Evolutionary conservation across 2,329 filamentous ascomycete genomes (phyloP).

Genomic region (Ambrosiella beaveri): DNA sequence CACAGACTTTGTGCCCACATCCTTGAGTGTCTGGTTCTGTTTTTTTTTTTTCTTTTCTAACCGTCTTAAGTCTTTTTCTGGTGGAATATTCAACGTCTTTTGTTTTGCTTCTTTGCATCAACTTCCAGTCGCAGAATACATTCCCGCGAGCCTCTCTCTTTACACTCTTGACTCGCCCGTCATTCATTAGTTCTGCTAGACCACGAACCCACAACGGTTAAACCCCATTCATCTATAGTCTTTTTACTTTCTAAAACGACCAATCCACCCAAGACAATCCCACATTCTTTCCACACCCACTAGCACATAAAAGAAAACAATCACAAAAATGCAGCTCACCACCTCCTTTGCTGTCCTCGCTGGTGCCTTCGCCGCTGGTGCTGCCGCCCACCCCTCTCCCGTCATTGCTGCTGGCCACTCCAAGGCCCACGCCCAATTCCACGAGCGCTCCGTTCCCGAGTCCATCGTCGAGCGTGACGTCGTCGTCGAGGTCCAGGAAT

Average conservation of each 20-base stretch:
- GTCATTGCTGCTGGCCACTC: conserved; percentile 19
- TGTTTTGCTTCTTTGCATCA: conserved; percentile 5
- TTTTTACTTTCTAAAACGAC: neutral
- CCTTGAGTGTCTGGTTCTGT: neutral
- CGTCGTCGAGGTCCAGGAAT: conserved; percentile 15
- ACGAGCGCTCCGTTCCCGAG: conserved; percentile 18
- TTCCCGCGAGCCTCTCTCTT: neutral
- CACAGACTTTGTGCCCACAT: conserved; percentile 4
- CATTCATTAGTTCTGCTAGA: conserved; percentile 4
- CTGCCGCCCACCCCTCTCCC: conserved; percentile 25
- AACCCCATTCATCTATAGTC: neutral
- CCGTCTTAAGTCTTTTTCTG: conserved; percentile 1
- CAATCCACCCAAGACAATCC: neutral
- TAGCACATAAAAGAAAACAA: neutral
- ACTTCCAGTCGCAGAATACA: neutral
- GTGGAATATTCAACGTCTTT: conserved; percentile 5
- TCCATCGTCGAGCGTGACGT: conserved; percentile 5
- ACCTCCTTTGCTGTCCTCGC: conserved; percentile 22
- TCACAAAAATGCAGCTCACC: conserved; percentile 26
- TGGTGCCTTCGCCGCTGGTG: conserved; percentile 23
- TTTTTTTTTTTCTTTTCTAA: neutral
- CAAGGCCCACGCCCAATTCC: conserved; percentile 21
- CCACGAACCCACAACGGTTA: neutral
- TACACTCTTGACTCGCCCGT: neutral
- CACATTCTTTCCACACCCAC: neutral